Base-by-base conservation (phyloP, 805 yeast genomes). In the Barnettozyma vustinii region DNA sequence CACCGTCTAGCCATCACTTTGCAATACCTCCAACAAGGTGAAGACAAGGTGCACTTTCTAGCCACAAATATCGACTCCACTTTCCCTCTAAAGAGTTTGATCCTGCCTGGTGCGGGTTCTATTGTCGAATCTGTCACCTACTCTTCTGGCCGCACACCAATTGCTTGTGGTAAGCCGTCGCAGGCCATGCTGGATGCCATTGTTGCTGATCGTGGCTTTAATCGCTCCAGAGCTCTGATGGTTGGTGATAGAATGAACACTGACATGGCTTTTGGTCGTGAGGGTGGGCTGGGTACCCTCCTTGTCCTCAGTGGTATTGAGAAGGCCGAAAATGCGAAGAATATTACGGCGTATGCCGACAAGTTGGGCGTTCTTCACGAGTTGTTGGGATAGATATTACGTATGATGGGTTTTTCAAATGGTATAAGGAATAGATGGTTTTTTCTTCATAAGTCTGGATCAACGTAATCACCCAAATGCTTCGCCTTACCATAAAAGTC, bases 61-160 rank as follows among this genome's bases (percentile, higher is more conserved):
- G 98, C 97, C 20, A 94, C 98, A 5, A 94, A 94, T 65, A 87
- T 87, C 40, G 99, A 94, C 66, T 85, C 96, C 1, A 94, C 99
- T 0, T 94, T 82, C 72, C 99, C 99, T 2, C 80, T 86, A 50
- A 83, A 87, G 66, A 97, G 96, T 1, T 73, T 79, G 57, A 77
- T 87, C 44, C 75, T 94, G 44, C 96, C 97, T 18, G 99, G 99
- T 27, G 98, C 99, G 1, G 99, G 99, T 1, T 83, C 97, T 1
- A 79, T 89, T 55, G 83, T 92, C 40, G 87, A 88, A 56, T 76
- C 90, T 0, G 81, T 88, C 16, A 79, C 87, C 2, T 80, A 69
- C 56, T 83, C 92, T 12, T 69, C 87, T 20, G 91, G 88, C n/a
- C 77, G 97, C 56, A 70, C 77, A 53, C 98, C 99, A 1, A 82